Conservation (phyloP, 2,329 filamentous ascomycete species). For the Ophiostoma angusticollis region DNA sequence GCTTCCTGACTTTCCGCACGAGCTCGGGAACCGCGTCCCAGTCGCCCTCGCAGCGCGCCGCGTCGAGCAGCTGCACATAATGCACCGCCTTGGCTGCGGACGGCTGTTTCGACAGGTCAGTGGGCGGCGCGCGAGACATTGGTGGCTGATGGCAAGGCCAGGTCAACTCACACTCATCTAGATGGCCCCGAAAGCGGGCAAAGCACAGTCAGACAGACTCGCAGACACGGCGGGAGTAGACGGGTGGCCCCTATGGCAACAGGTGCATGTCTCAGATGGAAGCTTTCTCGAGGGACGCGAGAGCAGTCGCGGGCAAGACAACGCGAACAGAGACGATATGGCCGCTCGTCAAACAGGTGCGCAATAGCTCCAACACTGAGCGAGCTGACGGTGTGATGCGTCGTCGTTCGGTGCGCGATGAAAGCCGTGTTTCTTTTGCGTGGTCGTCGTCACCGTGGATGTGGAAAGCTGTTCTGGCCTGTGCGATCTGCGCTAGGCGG, state of each 20-base stretch:
- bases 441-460: no score
- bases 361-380: no score
- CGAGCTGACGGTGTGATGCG: no score
- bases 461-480: no score
- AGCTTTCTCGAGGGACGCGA: no score
- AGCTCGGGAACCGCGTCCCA: slow-evolving; percentile 83
- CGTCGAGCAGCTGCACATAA: slow-evolving; percentile 73
- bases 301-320: not conserved
- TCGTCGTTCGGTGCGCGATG: no score
- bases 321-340: not conserved
- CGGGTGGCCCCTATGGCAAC: not conserved
- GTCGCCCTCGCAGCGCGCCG: slow-evolving; percentile 73
- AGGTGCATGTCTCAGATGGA: slow-evolving; percentile 2
- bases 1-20: slow-evolving; percentile 86
- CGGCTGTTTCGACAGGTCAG: slow-evolving; percentile 4
- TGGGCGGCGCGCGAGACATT: not conserved
- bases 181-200: not conserved
- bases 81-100: slow-evolving; percentile 52
- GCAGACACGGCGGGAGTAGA: not conserved
- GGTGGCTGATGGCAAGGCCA: not conserved
- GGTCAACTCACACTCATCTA: slow-evolving; percentile 8
- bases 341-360: not conserved
- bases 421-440: no score
- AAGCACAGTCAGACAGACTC: not conserved
- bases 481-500: no score